phyloP scores from a whole-genome alignment of 495 filamentous ascomycete genomes.

The Rhizodiscina lignyota region DNA sequence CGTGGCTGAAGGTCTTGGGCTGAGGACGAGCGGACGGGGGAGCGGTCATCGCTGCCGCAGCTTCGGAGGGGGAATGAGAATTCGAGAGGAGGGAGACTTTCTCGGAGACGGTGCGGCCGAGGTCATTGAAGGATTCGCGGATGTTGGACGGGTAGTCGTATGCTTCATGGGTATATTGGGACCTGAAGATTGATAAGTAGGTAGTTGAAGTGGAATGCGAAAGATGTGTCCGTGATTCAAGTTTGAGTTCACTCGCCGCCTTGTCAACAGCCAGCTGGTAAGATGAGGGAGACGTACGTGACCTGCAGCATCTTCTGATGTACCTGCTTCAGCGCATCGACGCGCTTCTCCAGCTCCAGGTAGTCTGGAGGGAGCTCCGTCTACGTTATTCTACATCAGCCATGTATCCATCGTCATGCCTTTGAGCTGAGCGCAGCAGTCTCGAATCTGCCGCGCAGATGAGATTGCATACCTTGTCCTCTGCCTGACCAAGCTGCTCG shows the following conservation, averaged over 20 bases:
- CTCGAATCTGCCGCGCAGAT: not conserved
- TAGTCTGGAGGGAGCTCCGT: slow-evolving; percentile 95
- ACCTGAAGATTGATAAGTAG: slow-evolving; percentile 32
- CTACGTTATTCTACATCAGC: slow-evolving; percentile 27
- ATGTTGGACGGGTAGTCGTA: slow-evolving; percentile 99
- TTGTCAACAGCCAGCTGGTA: too few relatives aligned
- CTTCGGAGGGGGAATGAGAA: slow-evolving; percentile 75
- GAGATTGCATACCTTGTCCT: slow-evolving; percentile 56
- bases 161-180: slow-evolving; percentile 88
- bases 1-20: slow-evolving; percentile 96
- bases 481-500: slow-evolving; percentile 88
- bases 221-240: too few relatives aligned
- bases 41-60: slow-evolving; percentile 82
- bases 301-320: slow-evolving; percentile 94
- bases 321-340: slow-evolving; percentile 92
- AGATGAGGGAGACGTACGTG: slow-evolving; percentile 47
- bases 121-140: slow-evolving; percentile 90
- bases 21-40: slow-evolving; percentile 86
- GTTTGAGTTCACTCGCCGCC: too few relatives aligned
- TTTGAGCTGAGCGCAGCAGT: slow-evolving; percentile 1
- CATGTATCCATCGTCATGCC: too few relatives aligned
- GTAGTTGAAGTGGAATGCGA: slow-evolving; percentile 4
- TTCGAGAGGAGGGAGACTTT: slow-evolving; percentile 81
- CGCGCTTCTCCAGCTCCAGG: slow-evolving; percentile 94
- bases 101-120: slow-evolving; percentile 88